Conservation (phyloP, 176 grass and related monocot genomes). For the Triticum timopheevii region DNA sequence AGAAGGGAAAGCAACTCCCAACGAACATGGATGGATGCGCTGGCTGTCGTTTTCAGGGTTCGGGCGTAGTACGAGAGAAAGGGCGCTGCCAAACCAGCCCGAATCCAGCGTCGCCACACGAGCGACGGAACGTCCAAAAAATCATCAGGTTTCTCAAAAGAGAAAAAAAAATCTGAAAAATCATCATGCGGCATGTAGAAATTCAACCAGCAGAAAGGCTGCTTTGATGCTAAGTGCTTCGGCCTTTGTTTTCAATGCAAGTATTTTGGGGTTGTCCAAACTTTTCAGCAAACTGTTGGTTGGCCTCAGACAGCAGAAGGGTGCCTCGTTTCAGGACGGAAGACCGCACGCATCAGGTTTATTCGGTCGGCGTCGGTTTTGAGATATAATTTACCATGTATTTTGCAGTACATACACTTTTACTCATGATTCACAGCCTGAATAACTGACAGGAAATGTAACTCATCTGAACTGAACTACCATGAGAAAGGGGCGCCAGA, state of each 20-base stretch:
- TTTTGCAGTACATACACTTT: not conserved
- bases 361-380: no score
- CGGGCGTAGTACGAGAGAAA: not conserved
- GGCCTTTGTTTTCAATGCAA: not conserved
- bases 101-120: conserved; percentile 23
- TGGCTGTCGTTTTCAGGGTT: conserved; percentile 14
- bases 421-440: not conserved
- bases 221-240: not conserved
- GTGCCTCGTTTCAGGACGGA: not conserved
- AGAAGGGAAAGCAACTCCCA: conserved; percentile 35
- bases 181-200: not conserved
- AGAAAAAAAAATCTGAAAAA: no score
- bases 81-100: conserved; percentile 27
- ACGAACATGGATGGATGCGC: conserved; percentile 14
- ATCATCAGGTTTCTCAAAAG: no score
- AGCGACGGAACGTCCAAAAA: not conserved
- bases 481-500: not conserved
- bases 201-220: conserved; percentile 21
- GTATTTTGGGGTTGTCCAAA: not conserved
- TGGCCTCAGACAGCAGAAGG: not conserved
- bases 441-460: conserved; percentile 11
- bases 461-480: conserved; percentile 13
- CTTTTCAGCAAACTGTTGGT: not conserved
- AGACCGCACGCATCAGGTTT: no score
- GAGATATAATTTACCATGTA: conserved; percentile 15